These are phyloP conservation scores for Ceriops tagal DNA, from an alignment of 345 rosid genomes.

Conservation along the genomic window DNA sequence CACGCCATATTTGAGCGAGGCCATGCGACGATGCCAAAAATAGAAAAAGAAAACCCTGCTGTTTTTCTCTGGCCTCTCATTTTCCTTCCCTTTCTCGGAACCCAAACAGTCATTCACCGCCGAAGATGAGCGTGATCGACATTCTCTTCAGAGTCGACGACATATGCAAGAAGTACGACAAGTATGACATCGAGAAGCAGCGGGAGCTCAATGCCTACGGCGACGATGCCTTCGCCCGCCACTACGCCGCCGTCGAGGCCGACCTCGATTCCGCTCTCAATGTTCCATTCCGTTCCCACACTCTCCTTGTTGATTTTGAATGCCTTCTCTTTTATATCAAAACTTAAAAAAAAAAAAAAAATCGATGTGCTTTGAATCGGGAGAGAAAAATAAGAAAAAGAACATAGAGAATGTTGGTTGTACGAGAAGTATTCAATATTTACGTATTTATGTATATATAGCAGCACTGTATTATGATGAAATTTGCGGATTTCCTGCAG, in stretches of 20 bases:
- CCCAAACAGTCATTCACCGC: too few relatives aligned
- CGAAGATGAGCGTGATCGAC: conserved; percentile 58
- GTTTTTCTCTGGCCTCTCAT: neutral
- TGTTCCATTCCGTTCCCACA: conserved; percentile 26
- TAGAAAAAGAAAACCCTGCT: neutral
- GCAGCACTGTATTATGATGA: neutral
- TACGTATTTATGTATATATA: too few relatives aligned
- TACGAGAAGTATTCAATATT: too few relatives aligned
- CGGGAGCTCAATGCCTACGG: conserved; percentile 49
- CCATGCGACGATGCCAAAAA: neutral
- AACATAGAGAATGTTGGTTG: too few relatives aligned
- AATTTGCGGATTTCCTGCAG: conserved; percentile 26
- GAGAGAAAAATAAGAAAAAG: too few relatives aligned
- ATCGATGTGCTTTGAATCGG: too few relatives aligned
- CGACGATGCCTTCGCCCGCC: conserved; percentile 71
- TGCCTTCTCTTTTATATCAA: too few relatives aligned
- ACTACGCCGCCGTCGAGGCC: conserved; percentile 46
- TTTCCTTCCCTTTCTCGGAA: neutral
- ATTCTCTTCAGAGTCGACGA: conserved; percentile 68
- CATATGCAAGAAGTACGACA: conserved; percentile 77
- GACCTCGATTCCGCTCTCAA: conserved; percentile 47
- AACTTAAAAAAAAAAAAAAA: too few relatives aligned
- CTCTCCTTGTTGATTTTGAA: neutral
- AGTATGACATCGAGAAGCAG: conserved; percentile 70
- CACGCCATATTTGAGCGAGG: conserved; percentile 22